These are phyloP conservation scores for Taphrina communis DNA, from an alignment of 1,139 yeast species.

Conservation along the genomic window DNA sequence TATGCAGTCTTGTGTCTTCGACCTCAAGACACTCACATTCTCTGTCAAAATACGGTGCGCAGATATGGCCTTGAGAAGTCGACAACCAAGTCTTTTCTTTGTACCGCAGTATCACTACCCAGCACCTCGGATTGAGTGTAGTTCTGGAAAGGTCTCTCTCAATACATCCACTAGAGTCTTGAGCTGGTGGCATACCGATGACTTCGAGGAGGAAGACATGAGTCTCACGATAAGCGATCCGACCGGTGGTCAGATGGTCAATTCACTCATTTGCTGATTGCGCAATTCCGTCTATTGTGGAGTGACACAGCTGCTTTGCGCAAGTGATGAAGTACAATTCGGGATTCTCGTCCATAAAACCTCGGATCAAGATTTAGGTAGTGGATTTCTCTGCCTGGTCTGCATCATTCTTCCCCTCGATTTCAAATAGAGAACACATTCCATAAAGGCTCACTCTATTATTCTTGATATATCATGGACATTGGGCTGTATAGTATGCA, in stretches of 20 bases:
- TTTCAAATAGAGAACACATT: too few relatives aligned
- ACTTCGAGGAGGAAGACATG: background rate
- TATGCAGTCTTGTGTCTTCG: conserved; percentile 49
- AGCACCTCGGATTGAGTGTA: background rate
- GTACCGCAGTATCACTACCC: conserved; percentile 1
- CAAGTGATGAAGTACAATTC: too few relatives aligned
- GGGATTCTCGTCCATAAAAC: too few relatives aligned
- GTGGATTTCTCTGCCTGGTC: too few relatives aligned
- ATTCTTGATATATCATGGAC: too few relatives aligned
- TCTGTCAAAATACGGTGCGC: conserved; percentile 46
- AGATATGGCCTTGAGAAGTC: background rate
- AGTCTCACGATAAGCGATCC: background rate
- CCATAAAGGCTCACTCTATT: too few relatives aligned
- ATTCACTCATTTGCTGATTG: background rate
- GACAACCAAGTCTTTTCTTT: conserved; percentile 5
- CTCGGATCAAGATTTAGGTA: too few relatives aligned
- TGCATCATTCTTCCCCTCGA: too few relatives aligned
- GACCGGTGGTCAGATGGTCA: background rate
- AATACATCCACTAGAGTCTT: background rate
- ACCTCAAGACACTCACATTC: conserved; percentile 49
- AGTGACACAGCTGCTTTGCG: too few relatives aligned
- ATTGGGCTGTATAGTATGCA: too few relatives aligned
- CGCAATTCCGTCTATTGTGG: too few relatives aligned
- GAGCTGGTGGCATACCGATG: conserved; percentile 10
- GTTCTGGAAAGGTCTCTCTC: background rate